Conservation (phyloP, 2,329 filamentous ascomycete genomes). For the Cladophialophora immunda region DNA sequence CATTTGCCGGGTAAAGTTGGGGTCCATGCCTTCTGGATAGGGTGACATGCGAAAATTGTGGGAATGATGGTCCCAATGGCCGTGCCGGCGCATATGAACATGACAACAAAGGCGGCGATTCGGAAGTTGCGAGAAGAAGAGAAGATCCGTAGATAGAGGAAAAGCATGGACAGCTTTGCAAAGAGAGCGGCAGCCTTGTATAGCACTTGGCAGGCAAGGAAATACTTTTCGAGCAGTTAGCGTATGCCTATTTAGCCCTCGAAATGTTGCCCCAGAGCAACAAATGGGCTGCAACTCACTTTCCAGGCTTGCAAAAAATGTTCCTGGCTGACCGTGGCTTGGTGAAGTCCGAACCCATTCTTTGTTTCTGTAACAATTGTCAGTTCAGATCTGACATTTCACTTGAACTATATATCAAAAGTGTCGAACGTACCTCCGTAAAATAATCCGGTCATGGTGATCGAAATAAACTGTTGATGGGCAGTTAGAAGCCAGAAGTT, state of each 20-base stretch:
- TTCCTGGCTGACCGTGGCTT: conserved; percentile 11
- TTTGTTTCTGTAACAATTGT: conserved; percentile 8
- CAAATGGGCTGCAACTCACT: background rate
- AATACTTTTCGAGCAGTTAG: conserved; percentile 15
- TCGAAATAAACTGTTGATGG: conserved; percentile 7
- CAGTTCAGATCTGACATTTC: conserved; percentile 1
- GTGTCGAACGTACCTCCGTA: conserved; percentile 15
- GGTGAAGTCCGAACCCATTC: conserved; percentile 20
- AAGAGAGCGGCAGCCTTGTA: conserved; percentile 23
- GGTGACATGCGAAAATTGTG: conserved; percentile 20
- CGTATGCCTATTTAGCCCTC: background rate
- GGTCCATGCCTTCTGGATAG: conserved; percentile 22
- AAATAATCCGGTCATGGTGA: conserved; percentile 19
- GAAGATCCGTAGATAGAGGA: conserved; percentile 22
- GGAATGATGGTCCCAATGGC: conserved; percentile 20
- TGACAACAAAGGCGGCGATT: conserved; percentile 15
- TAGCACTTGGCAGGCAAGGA: conserved; percentile 19
- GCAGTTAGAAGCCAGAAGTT: background rate
- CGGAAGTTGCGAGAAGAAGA: conserved; percentile 19
- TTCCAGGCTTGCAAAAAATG: conserved; percentile 23
- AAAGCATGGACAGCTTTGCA: conserved; percentile 21
- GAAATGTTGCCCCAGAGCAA: background rate
- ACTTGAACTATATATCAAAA: background rate
- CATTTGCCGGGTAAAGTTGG: conserved; percentile 14
- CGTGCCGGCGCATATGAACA: conserved; percentile 22